phyloP scores from a whole-genome alignment of 1,284 basidiomycete species.

The Sparassis latifolia region DNA sequence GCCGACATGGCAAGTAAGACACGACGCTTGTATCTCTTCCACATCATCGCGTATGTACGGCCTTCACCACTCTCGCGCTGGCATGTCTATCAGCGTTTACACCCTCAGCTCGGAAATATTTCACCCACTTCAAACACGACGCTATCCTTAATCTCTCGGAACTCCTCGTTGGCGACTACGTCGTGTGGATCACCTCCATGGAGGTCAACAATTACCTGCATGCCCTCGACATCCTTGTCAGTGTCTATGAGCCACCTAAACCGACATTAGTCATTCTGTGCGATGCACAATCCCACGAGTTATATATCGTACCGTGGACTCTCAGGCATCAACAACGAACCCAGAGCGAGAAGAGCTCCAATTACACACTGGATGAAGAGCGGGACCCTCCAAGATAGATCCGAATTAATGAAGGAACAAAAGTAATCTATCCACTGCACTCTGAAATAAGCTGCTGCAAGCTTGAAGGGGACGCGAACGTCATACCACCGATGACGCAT shows the following conservation, averaged over 20 bases:
- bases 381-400: constrained; percentile 81
- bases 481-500: constrained; percentile 89
- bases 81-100: neutral
- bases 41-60: constrained; percentile 81
- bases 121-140: constrained; percentile 70
- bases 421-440: constrained; percentile 91
- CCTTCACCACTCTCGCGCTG: constrained; percentile 74
- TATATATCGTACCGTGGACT: constrained; percentile 62
- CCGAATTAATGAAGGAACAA: constrained; percentile 80
- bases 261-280: neutral
- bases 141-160: constrained; percentile 88
- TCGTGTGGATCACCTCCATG: constrained; percentile 83
- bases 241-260: constrained; percentile 87
- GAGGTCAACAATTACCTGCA: constrained; percentile 85
- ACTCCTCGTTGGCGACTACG: constrained; percentile 75
- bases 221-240: constrained; percentile 80
- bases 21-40: constrained; percentile 82
- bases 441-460: neutral
- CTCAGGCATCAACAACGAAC: constrained; percentile 87
- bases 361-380: constrained; percentile 88
- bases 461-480: constrained; percentile 3
- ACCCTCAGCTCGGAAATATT: neutral
- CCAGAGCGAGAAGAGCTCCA: constrained; percentile 75
- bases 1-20: constrained; percentile 97
- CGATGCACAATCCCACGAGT: neutral